phyloP scores from a whole-genome alignment of 768 basidiomycete species.

The Lentinus tigrinus region DNA sequence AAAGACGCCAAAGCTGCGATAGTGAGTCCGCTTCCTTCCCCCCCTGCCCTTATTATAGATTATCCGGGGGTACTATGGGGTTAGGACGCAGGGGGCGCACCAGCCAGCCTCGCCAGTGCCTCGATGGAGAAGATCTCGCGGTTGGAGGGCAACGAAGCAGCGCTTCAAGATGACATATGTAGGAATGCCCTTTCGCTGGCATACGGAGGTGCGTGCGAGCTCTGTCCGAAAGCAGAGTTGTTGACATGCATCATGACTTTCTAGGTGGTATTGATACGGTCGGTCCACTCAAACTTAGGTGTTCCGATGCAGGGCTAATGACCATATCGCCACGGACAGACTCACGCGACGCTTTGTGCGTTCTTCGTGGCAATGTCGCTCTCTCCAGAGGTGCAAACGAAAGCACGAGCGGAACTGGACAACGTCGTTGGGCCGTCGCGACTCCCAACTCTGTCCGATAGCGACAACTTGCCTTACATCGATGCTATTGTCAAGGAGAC shows the following conservation, averaged over 20 bases:
- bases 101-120: too few species aligned
- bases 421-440: conserved; percentile 18
- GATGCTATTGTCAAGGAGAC: conserved; percentile 24
- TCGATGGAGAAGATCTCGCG: too few species aligned
- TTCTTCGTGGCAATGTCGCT: conserved; percentile 37
- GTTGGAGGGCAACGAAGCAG: too few species aligned
- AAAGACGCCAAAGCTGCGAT: conserved; percentile 51
- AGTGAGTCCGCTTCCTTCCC: too few species aligned
- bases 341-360: conserved; percentile 26
- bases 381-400: conserved; percentile 29
- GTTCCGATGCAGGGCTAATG: neutral
- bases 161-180: too few species aligned
- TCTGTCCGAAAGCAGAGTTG: neutral
- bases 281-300: neutral
- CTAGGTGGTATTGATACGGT: neutral
- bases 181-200: neutral
- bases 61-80: neutral
- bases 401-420: conserved; percentile 29
- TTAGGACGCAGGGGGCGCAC: too few species aligned
- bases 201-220: neutral
- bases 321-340: conserved; percentile 13
- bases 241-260: neutral
- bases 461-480: conserved; percentile 23
- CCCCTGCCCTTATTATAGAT: too few species aligned
- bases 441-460: conserved; percentile 25